Conservation (phyloP, 2,329 filamentous ascomycete species). For the Amesomyces nigricolor region DNA sequence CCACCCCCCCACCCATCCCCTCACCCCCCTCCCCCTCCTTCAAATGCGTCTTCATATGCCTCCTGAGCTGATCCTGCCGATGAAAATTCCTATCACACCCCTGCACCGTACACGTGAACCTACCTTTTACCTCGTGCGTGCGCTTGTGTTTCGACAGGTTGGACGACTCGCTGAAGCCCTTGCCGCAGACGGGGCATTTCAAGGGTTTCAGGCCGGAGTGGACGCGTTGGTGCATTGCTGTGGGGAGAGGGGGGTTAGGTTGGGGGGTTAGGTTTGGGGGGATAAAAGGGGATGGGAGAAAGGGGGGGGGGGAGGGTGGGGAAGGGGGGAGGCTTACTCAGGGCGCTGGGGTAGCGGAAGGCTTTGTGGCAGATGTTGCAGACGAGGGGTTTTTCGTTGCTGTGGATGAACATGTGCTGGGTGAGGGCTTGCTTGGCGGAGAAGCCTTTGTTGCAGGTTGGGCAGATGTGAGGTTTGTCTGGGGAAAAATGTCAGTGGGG, state of each 20-base stretch:
- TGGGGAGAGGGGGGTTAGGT: neutral
- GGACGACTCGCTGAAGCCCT: conserved; percentile 58
- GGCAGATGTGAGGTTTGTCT: conserved; percentile 57
- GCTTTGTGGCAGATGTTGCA: conserved; percentile 52
- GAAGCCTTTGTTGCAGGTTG: conserved; percentile 51
- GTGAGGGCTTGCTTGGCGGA: conserved; percentile 63
- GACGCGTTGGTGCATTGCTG: conserved; percentile 61
- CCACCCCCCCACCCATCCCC: too few species aligned
- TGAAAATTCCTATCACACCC: conserved; percentile 54
- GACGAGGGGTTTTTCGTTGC: conserved; percentile 57
- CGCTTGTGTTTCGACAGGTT: conserved; percentile 62
- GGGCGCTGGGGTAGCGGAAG: conserved; percentile 62
- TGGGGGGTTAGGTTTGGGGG: neutral
- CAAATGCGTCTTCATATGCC: conserved; percentile 42
- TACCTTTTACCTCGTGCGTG: conserved; percentile 51
- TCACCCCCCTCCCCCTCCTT: conserved; percentile 1
- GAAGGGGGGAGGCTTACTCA: conserved; percentile 45
- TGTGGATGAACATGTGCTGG: conserved; percentile 63
- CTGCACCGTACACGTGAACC: conserved; percentile 42
- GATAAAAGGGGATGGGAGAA: too few species aligned
- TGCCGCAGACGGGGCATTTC: conserved; percentile 52
- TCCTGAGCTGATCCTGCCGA: conserved; percentile 54
- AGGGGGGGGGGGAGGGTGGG: neutral
- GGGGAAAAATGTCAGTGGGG: neutral
- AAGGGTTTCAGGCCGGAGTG: conserved; percentile 62